Evolutionary conservation across 129 eudicot species (phyloP).

Genomic region (Rutidosis leptorrhynchoides): DNA sequence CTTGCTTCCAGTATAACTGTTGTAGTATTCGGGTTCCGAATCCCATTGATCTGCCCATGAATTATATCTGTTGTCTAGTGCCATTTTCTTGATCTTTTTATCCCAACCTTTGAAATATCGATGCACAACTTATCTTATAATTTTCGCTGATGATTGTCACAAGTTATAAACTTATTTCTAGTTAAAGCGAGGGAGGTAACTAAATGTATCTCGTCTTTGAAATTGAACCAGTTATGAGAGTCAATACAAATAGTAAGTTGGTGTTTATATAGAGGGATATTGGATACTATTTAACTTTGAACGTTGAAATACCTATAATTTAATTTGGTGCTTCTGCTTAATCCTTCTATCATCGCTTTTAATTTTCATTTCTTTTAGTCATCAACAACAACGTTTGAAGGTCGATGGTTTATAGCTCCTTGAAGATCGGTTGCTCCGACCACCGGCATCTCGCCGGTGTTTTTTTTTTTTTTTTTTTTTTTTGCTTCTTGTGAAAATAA

Average conservation of each 20-base stretch:
- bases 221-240: neutral
- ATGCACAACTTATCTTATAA: neutral
- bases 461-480: too few species aligned
- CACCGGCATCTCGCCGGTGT: too few species aligned
- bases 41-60: constrained; percentile 41
- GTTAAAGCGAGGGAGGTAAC: neutral
- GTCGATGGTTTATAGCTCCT: too few species aligned
- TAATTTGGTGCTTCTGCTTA: too few species aligned
- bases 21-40: constrained; percentile 26
- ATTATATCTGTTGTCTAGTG: constrained; percentile 26
- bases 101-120: neutral
- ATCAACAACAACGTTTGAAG: too few species aligned
- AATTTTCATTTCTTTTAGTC: too few species aligned
- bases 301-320: too few species aligned
- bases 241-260: neutral
- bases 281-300: too few species aligned
- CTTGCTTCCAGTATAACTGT: constrained; percentile 3
- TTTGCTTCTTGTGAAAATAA: too few species aligned
- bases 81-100: constrained; percentile 1
- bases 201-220: neutral
- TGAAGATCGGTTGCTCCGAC: too few species aligned
- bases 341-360: too few species aligned
- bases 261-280: constrained; percentile 17
- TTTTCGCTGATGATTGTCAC: neutral
- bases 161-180: neutral